phyloP scores from a whole-genome alignment of 495 filamentous ascomycete species.

The Glonium stellatum region DNA sequence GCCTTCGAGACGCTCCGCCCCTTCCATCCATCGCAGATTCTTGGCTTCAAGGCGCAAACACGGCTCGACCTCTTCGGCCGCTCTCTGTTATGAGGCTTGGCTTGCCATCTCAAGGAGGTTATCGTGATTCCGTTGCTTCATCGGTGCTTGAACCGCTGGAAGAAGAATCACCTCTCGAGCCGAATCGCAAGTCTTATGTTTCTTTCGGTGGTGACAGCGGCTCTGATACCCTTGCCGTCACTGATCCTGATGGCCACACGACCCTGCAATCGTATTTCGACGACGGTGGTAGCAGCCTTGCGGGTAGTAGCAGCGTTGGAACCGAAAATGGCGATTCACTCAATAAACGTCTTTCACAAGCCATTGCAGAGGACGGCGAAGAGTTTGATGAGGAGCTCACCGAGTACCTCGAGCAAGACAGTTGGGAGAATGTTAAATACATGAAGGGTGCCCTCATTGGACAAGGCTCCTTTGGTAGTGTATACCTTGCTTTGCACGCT shows the following conservation, averaged over 20 bases:
- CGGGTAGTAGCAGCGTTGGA: conserved; percentile 60
- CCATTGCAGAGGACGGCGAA: conserved; percentile 71
- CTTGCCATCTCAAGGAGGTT: conserved; percentile 49
- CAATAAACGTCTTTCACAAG: conserved; percentile 57
- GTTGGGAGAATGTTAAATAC: conserved; percentile 93
- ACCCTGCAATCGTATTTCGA: conserved; percentile 74
- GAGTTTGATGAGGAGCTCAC: conserved; percentile 60
- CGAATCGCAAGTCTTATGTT: conserved; percentile 91
- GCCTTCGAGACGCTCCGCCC: conserved; percentile 77
- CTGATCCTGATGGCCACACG: conserved; percentile 66
- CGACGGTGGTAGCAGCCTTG: conserved; percentile 66
- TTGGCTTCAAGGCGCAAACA: conserved; percentile 64
- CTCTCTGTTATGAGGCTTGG: conserved; percentile 57
- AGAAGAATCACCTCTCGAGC: conserved; percentile 85
- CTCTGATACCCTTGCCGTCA: conserved; percentile 62
- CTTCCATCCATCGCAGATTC: conserved; percentile 94
- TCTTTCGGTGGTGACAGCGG: conserved; percentile 72
- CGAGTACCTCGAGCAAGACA: conserved; percentile 76
- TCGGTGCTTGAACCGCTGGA: conserved; percentile 82
- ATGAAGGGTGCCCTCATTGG: conserved; percentile 98
- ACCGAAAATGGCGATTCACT: conserved; percentile 57
- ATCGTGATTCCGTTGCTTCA: conserved; percentile 79
- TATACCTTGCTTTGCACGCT: conserved; percentile 93
- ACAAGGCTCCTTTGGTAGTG: conserved; percentile 92
- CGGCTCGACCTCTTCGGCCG: conserved; percentile 47